Evolutionary conservation across 1,284 basidiomycete genomes (phyloP), one percentile per base, ranked within the genome.

Genomic region (Austropuccinia psidii): DNA sequence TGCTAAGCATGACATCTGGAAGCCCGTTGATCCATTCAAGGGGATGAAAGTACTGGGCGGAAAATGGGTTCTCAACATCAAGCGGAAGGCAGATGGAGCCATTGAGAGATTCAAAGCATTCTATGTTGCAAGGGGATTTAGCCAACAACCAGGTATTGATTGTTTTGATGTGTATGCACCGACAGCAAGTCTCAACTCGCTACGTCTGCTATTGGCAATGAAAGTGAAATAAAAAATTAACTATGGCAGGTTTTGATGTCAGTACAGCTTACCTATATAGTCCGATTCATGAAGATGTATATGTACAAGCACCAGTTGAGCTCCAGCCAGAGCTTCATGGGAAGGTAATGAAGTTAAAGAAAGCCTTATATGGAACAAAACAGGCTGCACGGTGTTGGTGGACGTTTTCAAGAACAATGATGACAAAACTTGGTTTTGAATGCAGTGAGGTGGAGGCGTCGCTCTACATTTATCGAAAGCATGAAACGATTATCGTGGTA

Each of bases 311-410:
- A 6, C 55, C 55, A 6, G 55, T 31, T 15, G 55, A 35, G 29
- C 33, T 62, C 21, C 6, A 4, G n/a, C 60, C 41, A 7, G 24
- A 19, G 4, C 35, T 43, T 2, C 35, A 41, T 17, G 39, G 45
- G 9, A 61, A 61, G 29, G 29, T 61, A 15, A 61, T 39, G 58
- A 35, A 41, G n/a, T 41, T 62, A 27, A 41, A 27, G 24, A 62
- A 64, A 21, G 61, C 61, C 4, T 29, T 64, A 24, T 47, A 64
- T 17, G 24, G 61, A 1, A 64, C 61, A 4, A 9, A 49, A 17
- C 61, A 64, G 24, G 61, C 41, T 4, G 61, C 61, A 17, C 9
- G 61, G 17, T 64, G 61, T 31, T 64, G 61, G 61, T 64, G 43
- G 61, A 37, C 24, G 27, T 31, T 45, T 19, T 45, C 47, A 27